Conservation (phyloP, 257 asterid species). For the Fraxinus excelsior region DNA sequence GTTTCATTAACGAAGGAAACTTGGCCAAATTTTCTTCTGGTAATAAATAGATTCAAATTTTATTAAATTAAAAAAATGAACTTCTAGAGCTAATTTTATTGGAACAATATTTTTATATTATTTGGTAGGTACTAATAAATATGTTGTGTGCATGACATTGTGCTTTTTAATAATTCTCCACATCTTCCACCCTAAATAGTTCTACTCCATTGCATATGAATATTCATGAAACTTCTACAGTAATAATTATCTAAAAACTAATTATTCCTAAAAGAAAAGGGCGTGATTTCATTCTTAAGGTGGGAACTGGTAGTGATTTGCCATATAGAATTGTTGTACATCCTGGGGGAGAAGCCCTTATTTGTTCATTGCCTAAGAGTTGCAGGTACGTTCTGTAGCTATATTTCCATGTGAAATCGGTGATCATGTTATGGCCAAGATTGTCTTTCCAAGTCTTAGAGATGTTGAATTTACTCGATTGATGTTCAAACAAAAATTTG, state of each 20-base stretch:
- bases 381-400: constrained; percentile 58
- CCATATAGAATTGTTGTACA: constrained; percentile 92
- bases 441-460: background rate
- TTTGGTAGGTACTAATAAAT: background rate
- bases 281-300: constrained; percentile 38
- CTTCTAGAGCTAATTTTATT: background rate
- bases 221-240: constrained; percentile 1
- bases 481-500: background rate
- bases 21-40: background rate
- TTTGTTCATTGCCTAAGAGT: constrained; percentile 75
- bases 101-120: background rate
- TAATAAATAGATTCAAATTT: background rate
- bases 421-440: background rate
- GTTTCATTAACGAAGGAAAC: background rate
- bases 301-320: constrained; percentile 76
- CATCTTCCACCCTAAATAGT: background rate
- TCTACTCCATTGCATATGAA: constrained; percentile 8
- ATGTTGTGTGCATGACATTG: background rate
- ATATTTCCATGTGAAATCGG: background rate
- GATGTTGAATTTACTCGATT: background rate
- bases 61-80: background rate
- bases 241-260: constrained; percentile 8
- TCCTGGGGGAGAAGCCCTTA: constrained; percentile 82
- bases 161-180: constrained; percentile 17
- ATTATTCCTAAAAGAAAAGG: constrained; percentile 2